Evolutionary conservation across 2,329 filamentous ascomycete genomes (phyloP).

Genomic region (Aspergillus luchuensis): DNA sequence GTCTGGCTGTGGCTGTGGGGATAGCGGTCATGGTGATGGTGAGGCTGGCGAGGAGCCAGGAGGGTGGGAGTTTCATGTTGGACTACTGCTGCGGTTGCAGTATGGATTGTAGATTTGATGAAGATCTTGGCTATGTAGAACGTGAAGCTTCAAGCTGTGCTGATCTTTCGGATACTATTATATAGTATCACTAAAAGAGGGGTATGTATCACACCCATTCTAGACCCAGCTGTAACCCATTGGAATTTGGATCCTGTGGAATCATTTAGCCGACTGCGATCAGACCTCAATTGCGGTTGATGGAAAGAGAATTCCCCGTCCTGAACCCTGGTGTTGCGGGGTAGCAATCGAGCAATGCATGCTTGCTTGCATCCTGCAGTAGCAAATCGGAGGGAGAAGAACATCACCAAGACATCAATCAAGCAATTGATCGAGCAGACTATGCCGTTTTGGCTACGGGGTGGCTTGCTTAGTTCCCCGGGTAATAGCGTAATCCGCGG

Average conservation of each 20-base stretch:
- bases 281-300: neutral
- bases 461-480: neutral
- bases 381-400: no score
- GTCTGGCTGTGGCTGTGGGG: constrained; percentile 22
- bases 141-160: neutral
- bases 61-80: constrained; percentile 13
- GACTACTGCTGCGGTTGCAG: neutral
- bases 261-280: neutral
- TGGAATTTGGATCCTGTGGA: neutral
- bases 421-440: neutral
- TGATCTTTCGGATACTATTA: neutral
- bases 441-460: constrained; percentile 14
- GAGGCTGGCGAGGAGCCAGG: constrained; percentile 13
- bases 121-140: neutral
- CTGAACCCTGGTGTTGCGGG: neutral
- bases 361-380: neutral
- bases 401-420: no score
- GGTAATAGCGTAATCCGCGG: neutral
- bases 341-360: neutral
- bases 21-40: constrained; percentile 9
- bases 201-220: no score
- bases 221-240: neutral
- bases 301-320: neutral
- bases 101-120: neutral
- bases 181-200: neutral